A percentile compares a stretch with the other conserved stretches of the same genome.
phyloP scores from a whole-genome alignment of 352 stramenopile genomes.

The Thalassiosira pacifica region DNA sequence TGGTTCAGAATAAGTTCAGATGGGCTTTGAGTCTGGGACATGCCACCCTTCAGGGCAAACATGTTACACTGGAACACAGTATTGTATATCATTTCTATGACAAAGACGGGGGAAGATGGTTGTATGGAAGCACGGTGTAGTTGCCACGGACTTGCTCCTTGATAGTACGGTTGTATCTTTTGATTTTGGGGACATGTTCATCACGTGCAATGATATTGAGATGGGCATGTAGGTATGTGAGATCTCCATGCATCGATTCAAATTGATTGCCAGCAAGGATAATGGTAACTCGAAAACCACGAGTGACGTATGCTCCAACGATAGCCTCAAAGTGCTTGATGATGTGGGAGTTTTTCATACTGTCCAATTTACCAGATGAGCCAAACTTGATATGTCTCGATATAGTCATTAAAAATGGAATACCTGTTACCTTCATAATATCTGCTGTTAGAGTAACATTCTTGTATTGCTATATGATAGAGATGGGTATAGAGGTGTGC shows the following conservation, averaged over 20 bases:
- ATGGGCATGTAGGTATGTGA: slow-evolving; percentile 1
- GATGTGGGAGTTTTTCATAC: slow-evolving; percentile 4
- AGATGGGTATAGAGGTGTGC: neutral
- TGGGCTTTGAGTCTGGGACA: slow-evolving; percentile 33
- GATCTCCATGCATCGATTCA: slow-evolving; percentile 27
- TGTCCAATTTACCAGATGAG: slow-evolving; percentile 12
- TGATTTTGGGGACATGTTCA: slow-evolving; percentile 41
- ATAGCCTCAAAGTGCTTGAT: slow-evolving; percentile 17
- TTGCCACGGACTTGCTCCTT: slow-evolving; percentile 43
- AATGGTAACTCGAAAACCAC: slow-evolving; percentile 20
- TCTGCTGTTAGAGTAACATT: slow-evolving; percentile 38
- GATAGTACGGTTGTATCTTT: slow-evolving; percentile 53
- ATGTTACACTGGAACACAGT: slow-evolving; percentile 36
- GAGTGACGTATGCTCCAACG: too few relatives aligned
- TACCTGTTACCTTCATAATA: slow-evolving; percentile 33
- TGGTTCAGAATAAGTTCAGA: slow-evolving; percentile 19
- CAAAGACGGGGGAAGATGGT: neutral
- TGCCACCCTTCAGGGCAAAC: slow-evolving; percentile 18
- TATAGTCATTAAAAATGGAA: slow-evolving; percentile 52
- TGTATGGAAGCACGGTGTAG: slow-evolving; percentile 14
- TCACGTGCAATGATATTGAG: slow-evolving; percentile 27
- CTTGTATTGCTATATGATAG: slow-evolving; percentile 38
- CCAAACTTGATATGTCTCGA: slow-evolving; percentile 40
- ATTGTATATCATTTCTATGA: slow-evolving; percentile 10
- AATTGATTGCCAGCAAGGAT: slow-evolving; percentile 37